Evolutionary conservation across 495 filamentous ascomycete species (phyloP).

Genomic region (Staphylotrichum longicolle): DNA sequence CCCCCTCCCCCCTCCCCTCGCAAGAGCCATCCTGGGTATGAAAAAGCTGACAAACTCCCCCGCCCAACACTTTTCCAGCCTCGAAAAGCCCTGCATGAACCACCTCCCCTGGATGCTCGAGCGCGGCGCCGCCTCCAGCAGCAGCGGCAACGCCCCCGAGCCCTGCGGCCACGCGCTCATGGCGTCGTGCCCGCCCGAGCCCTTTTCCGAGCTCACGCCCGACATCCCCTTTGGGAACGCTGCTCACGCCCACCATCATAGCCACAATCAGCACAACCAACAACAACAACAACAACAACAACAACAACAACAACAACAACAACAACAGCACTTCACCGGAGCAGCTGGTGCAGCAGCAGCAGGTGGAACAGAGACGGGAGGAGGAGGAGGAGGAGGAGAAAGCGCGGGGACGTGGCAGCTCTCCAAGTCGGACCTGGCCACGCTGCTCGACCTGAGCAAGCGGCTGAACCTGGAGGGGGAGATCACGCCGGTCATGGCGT

Average conservation of each 20-base stretch:
- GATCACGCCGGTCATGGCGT: constrained; percentile 96
- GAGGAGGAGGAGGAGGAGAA: constrained; percentile 31
- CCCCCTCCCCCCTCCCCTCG: constrained; percentile 27
- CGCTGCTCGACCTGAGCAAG: constrained; percentile 79
- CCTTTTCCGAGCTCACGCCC: constrained; percentile 43
- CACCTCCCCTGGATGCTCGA: constrained; percentile 79
- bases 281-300: constrained; percentile 23
- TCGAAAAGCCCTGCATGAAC: constrained; percentile 93
- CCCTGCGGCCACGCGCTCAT: constrained; percentile 81
- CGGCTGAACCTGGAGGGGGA: constrained; percentile 85
- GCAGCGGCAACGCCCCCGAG: constrained; percentile 25
- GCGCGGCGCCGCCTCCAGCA: constrained; percentile 52
- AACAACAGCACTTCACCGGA: not conserved
- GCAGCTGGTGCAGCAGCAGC: not conserved
- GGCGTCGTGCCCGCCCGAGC: constrained; percentile 77
- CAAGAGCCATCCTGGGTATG: not conserved
- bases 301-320: not conserved
- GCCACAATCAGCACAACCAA: not conserved
- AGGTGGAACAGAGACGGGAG: constrained; percentile 28
- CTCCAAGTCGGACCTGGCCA: constrained; percentile 68
- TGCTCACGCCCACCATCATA: not conserved
- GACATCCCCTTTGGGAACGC: constrained; percentile 50
- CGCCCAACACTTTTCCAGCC: constrained; percentile 52
- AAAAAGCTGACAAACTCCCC: not conserved
- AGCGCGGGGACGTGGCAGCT: constrained; percentile 62